These are phyloP conservation scores for Tieghemiomyces parasiticus DNA, from an alignment of 192 early-diverging fungal genomes.

Conservation along the genomic window DNA sequence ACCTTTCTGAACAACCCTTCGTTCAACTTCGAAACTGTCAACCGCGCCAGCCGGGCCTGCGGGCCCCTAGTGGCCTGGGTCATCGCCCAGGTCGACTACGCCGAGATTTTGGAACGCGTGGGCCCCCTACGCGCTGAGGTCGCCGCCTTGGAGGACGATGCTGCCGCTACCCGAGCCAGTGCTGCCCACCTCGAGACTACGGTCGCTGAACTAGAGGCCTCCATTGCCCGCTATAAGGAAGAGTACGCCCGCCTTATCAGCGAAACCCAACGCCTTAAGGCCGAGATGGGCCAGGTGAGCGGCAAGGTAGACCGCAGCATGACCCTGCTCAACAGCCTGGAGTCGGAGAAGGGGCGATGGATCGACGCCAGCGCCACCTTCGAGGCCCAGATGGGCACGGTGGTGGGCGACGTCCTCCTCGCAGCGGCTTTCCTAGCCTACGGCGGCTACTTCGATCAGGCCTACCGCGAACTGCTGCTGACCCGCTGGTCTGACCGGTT, in stretches of 20 bases:
- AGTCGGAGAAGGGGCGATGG: slow-evolving; percentile 91
- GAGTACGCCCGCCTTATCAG: slow-evolving; percentile 96
- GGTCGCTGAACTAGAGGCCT: slow-evolving; percentile 71
- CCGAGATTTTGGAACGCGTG: slow-evolving; percentile 85
- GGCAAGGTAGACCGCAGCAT: slow-evolving; percentile 85
- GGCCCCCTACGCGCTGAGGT: slow-evolving; percentile 94
- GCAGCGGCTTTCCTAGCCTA: slow-evolving; percentile 92
- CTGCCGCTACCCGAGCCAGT: slow-evolving; percentile 50
- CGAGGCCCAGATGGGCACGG: slow-evolving; percentile 91
- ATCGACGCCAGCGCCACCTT: slow-evolving; percentile 76
- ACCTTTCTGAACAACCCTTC: slow-evolving; percentile 70
- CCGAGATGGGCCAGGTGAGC: slow-evolving; percentile 87
- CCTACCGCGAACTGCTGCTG: slow-evolving; percentile 70
- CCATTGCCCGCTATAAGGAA: slow-evolving; percentile 85
- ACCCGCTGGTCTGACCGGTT: slow-evolving; percentile 67
- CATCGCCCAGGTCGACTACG: slow-evolving; percentile 86
- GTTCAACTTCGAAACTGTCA: slow-evolving; percentile 92
- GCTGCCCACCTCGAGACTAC: slow-evolving; percentile 60
- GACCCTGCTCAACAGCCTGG: slow-evolving; percentile 71
- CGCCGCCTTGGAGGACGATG: slow-evolving; percentile 56
- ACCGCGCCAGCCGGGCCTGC: slow-evolving; percentile 94
- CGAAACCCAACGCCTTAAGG: slow-evolving; percentile 78
- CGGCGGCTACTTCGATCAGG: slow-evolving; percentile 96
- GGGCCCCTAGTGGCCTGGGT: slow-evolving; percentile 98
- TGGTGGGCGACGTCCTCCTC: slow-evolving; percentile 91